Conservation (phyloP, 73 alveolate species). For the Paramecium pentaurelia region DNA sequence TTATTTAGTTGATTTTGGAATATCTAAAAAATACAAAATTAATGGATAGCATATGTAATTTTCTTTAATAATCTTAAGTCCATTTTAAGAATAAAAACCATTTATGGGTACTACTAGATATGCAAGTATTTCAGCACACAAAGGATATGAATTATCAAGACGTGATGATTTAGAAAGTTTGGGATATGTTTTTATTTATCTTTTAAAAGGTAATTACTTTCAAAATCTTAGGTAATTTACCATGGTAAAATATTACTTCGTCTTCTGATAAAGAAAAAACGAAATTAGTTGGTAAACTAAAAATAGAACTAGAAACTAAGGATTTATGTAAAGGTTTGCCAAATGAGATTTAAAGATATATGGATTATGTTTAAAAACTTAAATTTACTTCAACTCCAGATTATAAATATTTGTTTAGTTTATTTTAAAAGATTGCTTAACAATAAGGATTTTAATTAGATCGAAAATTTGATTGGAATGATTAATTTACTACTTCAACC, state of each 20-base stretch:
- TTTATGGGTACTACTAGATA: slow-evolving; percentile 78
- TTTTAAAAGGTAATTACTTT: slow-evolving; percentile 71
- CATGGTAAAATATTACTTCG: slow-evolving; percentile 95
- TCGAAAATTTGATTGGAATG: slow-evolving; percentile 71
- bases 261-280: slow-evolving; percentile 88
- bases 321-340: slow-evolving; percentile 78
- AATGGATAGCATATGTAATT: slow-evolving; percentile 2
- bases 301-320: slow-evolving; percentile 79
- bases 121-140: slow-evolving; percentile 77
- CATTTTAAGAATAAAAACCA: slow-evolving; percentile 55
- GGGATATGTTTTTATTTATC: slow-evolving; percentile 78
- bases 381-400: slow-evolving; percentile 82
- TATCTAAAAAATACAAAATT: slow-evolving; percentile 72
- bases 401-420: slow-evolving; percentile 66
- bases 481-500: slow-evolving; percentile 5
- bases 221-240: slow-evolving; percentile 70
- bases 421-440: slow-evolving; percentile 66
- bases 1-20: slow-evolving; percentile 79
- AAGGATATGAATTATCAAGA: slow-evolving; percentile 86
- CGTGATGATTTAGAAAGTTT: slow-evolving; percentile 80
- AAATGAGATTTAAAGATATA: slow-evolving; percentile 40
- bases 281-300: slow-evolving; percentile 80
- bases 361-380: slow-evolving; percentile 68
- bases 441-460: slow-evolving; percentile 67
- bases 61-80: background rate